Conservation (phyloP, 768 basidiomycete species). For the Leccinum uliginosum region DNA sequence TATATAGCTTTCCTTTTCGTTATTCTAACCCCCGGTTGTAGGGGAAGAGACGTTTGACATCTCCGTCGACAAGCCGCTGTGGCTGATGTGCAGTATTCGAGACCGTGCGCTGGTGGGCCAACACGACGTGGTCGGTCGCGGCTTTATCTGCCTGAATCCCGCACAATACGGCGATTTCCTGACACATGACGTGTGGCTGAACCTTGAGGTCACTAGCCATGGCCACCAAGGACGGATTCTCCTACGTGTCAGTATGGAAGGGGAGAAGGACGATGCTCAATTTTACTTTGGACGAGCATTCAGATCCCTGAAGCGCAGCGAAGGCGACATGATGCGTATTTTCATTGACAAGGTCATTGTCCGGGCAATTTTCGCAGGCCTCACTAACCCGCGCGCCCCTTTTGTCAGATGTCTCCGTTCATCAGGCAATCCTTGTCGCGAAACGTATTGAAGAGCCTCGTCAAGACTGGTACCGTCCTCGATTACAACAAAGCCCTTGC, state of each 20-base stretch:
- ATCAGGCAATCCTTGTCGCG: conserved; percentile 84
- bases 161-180: conserved; percentile 83
- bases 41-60: conserved; percentile 98
- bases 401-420: conserved; percentile 82
- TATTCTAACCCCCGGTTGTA: conserved; percentile 29
- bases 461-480: conserved; percentile 58
- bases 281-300: conserved; percentile 98
- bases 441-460: conserved; percentile 66
- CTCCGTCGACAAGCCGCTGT: conserved; percentile 88
- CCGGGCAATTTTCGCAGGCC: not conserved
- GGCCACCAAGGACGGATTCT: conserved; percentile 68
- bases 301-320: conserved; percentile 86
- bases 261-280: conserved; percentile 96
- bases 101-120: conserved; percentile 89
- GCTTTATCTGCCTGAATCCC: conserved; percentile 91
- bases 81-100: conserved; percentile 94
- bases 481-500: conserved; percentile 91
- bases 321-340: conserved; percentile 91
- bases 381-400: not conserved
- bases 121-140: conserved; percentile 87
- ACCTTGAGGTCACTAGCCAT: conserved; percentile 60
- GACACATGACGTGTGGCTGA: conserved; percentile 89
- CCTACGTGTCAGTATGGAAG: conserved; percentile 94
- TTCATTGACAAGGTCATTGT: conserved; percentile 89
- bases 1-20: not conserved